phyloP scores from a whole-genome alignment of 495 filamentous ascomycete genomes.

The Daldinia vernicosa region DNA sequence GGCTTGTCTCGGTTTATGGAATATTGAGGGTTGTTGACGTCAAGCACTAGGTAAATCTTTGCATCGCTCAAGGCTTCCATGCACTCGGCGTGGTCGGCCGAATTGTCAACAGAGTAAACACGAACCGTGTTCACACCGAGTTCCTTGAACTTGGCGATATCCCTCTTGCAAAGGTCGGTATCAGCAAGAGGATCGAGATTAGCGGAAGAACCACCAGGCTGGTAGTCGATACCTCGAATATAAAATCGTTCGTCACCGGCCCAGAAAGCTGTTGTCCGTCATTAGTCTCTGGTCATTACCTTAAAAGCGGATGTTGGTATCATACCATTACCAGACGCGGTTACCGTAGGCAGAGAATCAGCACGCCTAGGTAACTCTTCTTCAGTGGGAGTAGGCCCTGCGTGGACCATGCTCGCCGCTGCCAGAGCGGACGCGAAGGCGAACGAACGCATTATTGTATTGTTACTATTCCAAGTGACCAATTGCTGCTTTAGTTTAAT shows the following conservation, averaged over 20 bases:
- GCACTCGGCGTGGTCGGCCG: slow-evolving; percentile 80
- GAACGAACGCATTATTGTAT: slow-evolving; percentile 64
- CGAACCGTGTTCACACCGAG: slow-evolving; percentile 91
- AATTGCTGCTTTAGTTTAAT: slow-evolving; percentile 18
- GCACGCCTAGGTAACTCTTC: slow-evolving; percentile 65
- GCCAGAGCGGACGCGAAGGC: slow-evolving; percentile 62
- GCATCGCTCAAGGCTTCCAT: slow-evolving; percentile 83
- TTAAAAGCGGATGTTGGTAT: neutral
- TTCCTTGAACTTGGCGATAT: slow-evolving; percentile 83
- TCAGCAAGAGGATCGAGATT: slow-evolving; percentile 84
- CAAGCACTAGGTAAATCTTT: slow-evolving; percentile 91
- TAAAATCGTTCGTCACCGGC: slow-evolving; percentile 86
- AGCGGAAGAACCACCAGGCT: slow-evolving; percentile 86
- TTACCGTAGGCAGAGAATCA: slow-evolving; percentile 53
- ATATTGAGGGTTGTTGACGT: slow-evolving; percentile 70
- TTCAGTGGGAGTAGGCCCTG: slow-evolving; percentile 65
- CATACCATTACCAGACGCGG: slow-evolving; percentile 59
- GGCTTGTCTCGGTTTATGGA: slow-evolving; percentile 85
- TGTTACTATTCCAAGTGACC: slow-evolving; percentile 21
- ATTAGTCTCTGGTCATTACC: slow-evolving; percentile 17
- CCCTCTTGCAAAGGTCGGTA: slow-evolving; percentile 73
- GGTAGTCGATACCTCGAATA: slow-evolving; percentile 93
- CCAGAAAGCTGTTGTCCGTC: slow-evolving; percentile 76
- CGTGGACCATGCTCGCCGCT: slow-evolving; percentile 61
- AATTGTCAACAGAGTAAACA: slow-evolving; percentile 94